phyloP scores from a whole-genome alignment of 1,139 yeast genomes.

The Arxiozyma bovina region DNA sequence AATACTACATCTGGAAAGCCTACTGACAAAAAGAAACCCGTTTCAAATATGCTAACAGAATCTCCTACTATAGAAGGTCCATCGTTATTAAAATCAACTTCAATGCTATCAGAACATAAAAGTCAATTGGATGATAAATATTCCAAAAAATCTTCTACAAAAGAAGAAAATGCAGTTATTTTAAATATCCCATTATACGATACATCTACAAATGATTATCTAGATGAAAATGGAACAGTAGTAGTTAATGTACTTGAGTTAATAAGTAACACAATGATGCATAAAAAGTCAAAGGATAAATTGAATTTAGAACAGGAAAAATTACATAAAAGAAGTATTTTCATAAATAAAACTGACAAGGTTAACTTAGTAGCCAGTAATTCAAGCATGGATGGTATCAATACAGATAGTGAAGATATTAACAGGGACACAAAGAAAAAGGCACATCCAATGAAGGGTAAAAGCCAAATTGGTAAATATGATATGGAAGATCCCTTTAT shows the following conservation, averaged over 20 bases:
- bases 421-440: slow-evolving; percentile 29
- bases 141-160: slow-evolving; percentile 21
- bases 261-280: slow-evolving; percentile 45
- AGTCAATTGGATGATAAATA: neutral
- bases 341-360: slow-evolving; percentile 26
- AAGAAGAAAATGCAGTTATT: slow-evolving; percentile 8
- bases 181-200: slow-evolving; percentile 51
- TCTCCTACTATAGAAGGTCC: slow-evolving; percentile 29
- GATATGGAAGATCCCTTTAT: slow-evolving; percentile 93
- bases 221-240: slow-evolving; percentile 62
- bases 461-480: slow-evolving; percentile 76
- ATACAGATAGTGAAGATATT: slow-evolving; percentile 26
- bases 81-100: slow-evolving; percentile 21
- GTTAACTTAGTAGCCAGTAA: slow-evolving; percentile 19
- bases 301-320: slow-evolving; percentile 42
- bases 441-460: slow-evolving; percentile 39
- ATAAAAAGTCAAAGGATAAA: slow-evolving; percentile 52
- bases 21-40: slow-evolving; percentile 16
- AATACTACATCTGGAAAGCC: slow-evolving; percentile 12
- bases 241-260: slow-evolving; percentile 69
- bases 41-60: slow-evolving; percentile 18
- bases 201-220: slow-evolving; percentile 33
- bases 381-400: slow-evolving; percentile 23
- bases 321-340: slow-evolving; percentile 22
- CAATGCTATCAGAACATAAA: neutral